Percentiles rank a stretch among this genome's conserved stretches.
Conservation (phyloP, 345 rosid genomes). For the Trapa incisa region DNA sequence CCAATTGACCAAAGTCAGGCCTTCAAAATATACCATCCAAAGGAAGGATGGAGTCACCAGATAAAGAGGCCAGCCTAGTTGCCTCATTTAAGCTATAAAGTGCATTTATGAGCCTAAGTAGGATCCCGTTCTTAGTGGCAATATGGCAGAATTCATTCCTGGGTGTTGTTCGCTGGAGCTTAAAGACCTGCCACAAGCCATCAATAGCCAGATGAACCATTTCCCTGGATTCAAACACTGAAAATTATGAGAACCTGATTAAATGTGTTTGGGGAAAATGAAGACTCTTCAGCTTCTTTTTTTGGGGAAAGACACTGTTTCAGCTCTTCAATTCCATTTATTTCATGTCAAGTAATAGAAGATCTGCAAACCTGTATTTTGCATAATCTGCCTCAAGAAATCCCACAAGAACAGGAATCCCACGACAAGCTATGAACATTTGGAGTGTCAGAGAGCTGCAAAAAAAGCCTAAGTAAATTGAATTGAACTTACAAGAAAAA, state of each 20-base stretch:
- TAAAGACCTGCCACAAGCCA: slow-evolving; percentile 99
- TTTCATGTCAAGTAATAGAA: too few relatives aligned
- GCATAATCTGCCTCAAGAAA: slow-evolving; percentile 97
- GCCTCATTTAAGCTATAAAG: slow-evolving; percentile 97
- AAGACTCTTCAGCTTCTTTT: too few relatives aligned
- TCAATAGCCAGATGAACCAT: slow-evolving; percentile 99
- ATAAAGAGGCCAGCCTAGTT: slow-evolving; percentile 59
- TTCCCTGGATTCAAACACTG: slow-evolving; percentile 53
- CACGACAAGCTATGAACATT: slow-evolving; percentile 95
- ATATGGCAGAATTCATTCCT: slow-evolving; percentile 89
- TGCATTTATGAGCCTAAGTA: slow-evolving; percentile 78
- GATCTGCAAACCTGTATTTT: slow-evolving; percentile 54
- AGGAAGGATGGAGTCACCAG: slow-evolving; percentile 45
- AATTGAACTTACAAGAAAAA: neutral
- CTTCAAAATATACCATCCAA: slow-evolving; percentile 49
- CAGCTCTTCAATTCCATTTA: too few relatives aligned
- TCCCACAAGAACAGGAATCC: slow-evolving; percentile 89
- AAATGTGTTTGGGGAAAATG: neutral
- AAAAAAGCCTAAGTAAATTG: slow-evolving; percentile 18
- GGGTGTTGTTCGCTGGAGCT: slow-evolving; percentile 85
- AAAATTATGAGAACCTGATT: neutral
- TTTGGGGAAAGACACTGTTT: neutral
- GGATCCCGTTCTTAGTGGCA: slow-evolving; percentile 88
- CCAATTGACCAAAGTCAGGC: slow-evolving; percentile 66
- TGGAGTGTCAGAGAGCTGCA: slow-evolving; percentile 90